Evolutionary conservation across 192 early-diverging fungal genomes (phyloP).

Genomic region (Linnemannia elongata): DNA sequence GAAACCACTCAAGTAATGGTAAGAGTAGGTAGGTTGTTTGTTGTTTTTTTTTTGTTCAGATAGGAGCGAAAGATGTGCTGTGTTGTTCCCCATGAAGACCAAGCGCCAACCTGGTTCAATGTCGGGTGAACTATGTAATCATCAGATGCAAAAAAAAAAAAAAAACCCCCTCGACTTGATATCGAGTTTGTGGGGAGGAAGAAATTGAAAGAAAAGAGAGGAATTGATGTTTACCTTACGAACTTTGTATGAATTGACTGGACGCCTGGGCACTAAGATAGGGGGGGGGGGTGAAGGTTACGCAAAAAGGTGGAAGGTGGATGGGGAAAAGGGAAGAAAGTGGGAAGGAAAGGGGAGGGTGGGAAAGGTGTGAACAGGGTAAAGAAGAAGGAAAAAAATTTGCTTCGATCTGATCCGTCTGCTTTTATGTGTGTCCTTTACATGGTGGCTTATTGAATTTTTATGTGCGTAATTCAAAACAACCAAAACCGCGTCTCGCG

Average conservation of each 20-base stretch:
- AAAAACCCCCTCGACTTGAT: too few relatives aligned
- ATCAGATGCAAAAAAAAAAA: constrained; percentile 72
- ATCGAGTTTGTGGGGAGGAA: not conserved
- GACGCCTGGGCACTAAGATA: not conserved
- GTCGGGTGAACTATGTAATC: constrained; percentile 90
- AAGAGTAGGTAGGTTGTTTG: not conserved
- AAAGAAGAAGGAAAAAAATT: constrained; percentile 1
- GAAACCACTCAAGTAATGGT: not conserved
- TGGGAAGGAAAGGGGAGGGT: not conserved
- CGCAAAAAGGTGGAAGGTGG: too few relatives aligned
- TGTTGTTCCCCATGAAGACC: constrained; percentile 66
- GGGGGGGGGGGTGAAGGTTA: too few relatives aligned
- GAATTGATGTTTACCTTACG: not conserved
- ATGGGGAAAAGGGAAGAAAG: not conserved
- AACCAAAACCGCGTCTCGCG: constrained; percentile 7
- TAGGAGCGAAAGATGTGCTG: constrained; percentile 90
- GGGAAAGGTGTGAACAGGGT: not conserved
- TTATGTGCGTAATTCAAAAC: not conserved
- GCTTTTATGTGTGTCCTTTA: not conserved
- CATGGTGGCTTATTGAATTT: not conserved
- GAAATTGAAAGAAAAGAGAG: not conserved
- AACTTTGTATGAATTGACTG: not conserved
- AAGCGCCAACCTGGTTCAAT: constrained; percentile 64
- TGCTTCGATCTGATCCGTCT: not conserved
- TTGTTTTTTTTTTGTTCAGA: too few relatives aligned